Conservation (phyloP, 2,329 filamentous ascomycete genomes). For the Myriosclerotinia duriaeana region DNA sequence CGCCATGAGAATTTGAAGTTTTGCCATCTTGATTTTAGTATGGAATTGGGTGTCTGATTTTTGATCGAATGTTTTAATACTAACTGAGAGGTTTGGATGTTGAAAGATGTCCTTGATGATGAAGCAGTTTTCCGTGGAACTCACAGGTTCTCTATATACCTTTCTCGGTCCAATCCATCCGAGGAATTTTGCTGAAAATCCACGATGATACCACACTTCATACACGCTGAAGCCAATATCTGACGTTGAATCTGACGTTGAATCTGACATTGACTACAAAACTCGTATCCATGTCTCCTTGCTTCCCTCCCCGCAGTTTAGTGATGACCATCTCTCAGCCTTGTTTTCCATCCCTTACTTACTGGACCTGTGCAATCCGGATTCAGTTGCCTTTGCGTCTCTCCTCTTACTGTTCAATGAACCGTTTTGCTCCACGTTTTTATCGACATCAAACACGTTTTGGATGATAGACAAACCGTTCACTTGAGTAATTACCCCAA, state of each 20-base stretch:
- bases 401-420: background rate
- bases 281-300: constrained; percentile 16
- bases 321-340: background rate
- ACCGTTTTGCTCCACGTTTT: background rate
- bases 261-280: background rate
- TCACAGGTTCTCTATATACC: background rate
- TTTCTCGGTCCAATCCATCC: background rate
- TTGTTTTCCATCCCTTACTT: background rate
- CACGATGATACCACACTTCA: background rate
- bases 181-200: background rate
- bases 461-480: background rate
- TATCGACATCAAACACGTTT: background rate
- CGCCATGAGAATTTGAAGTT: background rate
- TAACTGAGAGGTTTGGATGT: background rate
- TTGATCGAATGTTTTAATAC: background rate
- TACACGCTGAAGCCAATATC: constrained; percentile 6
- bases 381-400: background rate
- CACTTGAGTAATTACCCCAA: background rate
- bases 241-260: constrained; percentile 11
- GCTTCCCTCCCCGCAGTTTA: background rate
- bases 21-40: constrained; percentile 14
- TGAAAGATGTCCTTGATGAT: background rate
- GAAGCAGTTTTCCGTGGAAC: background rate
- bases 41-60: background rate
- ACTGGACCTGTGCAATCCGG: background rate